Evolutionary conservation across 352 stramenopile species (phyloP), one percentile per base, ranked within the genome.

Genomic region (Phytophthora cactorum): DNA sequence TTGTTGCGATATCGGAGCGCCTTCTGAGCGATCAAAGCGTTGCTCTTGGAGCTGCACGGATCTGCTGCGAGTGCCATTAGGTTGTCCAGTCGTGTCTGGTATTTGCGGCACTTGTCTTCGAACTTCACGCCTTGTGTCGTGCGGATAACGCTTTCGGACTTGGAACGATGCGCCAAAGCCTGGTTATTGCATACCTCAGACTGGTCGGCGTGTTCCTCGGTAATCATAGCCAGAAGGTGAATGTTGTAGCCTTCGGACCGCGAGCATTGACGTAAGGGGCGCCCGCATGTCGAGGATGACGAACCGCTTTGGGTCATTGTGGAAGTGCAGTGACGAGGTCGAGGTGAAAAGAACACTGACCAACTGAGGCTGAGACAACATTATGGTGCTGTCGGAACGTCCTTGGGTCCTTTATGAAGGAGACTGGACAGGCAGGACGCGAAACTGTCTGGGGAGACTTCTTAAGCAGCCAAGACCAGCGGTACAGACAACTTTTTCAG

Each of bases 111-210:
- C 11, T 57, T 55, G 58, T 70, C 63, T 22, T 68, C 47, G 52
- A 77, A 74, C 11, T 63, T 46, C 1, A 77, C 38, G 2, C 70
- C 70, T 62, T 77, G 70, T 55, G 65, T 59, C 1, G 70, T 77
- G 58, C 61, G 63, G 41, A 77, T 68, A n/a, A 66, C 17, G 17
- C 17, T 22, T 22, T 22, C 44, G 15, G 64, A 77, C 56, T 64
- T 71, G 39, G 52, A 66, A 2, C 61, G 65, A 9, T 50, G 28
- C 5, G 22, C 49, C n/a, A 67, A 7, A 47, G 38, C 11, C 5
- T n/a, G n/a, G n/a, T n/a, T n/a, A n/a, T n/a, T n/a, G n/a, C n/a
- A n/a, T n/a, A n/a, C n/a, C n/a, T n/a, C n/a, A n/a, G 17, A 3
- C 15, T 45, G 25, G 17, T 34, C 11, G 12, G 31, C 32, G 32